phyloP scores from a whole-genome alignment of 371 early-diverging fungal genomes.

The Conidiobolus incongruus region DNA sequence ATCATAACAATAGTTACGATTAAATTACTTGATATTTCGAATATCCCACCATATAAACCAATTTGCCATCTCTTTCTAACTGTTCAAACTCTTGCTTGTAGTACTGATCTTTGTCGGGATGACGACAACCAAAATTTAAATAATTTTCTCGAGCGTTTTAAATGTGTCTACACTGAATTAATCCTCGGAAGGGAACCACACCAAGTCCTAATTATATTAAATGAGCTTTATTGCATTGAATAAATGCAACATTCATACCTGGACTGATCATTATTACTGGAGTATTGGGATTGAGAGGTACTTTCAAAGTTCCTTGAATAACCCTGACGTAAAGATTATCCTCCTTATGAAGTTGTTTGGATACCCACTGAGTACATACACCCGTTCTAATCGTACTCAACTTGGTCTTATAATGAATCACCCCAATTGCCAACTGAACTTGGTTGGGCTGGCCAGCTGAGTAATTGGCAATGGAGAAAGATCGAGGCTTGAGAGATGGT shows the following conservation, averaged over 20 bases:
- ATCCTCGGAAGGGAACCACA: slow-evolving; percentile 70
- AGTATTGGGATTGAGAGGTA: slow-evolving; percentile 20
- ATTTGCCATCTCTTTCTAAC: slow-evolving; percentile 16
- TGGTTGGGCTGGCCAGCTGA: slow-evolving; percentile 11
- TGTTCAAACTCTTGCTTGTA: slow-evolving; percentile 36
- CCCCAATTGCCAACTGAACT: slow-evolving; percentile 61
- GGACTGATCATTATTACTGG: slow-evolving; percentile 59
- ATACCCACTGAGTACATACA: slow-evolving; percentile 64
- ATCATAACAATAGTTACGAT: not conserved
- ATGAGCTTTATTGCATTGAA: not conserved
- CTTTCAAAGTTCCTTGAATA: slow-evolving; percentile 41
- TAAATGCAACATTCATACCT: slow-evolving; percentile 16
- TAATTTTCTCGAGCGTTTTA: slow-evolving; percentile 23
- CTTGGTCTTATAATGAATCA: slow-evolving; percentile 65
- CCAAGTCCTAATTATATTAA: slow-evolving; percentile 42
- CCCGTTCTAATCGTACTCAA: slow-evolving; percentile 45
- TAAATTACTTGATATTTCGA: slow-evolving; percentile 39
- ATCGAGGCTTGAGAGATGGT: slow-evolving; percentile 47
- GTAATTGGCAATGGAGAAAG: slow-evolving; percentile 41
- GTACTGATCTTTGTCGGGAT: slow-evolving; percentile 37
- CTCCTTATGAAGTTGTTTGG: slow-evolving; percentile 6
- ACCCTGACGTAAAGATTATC: slow-evolving; percentile 28
- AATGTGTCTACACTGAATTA: slow-evolving; percentile 39
- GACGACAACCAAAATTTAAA: slow-evolving; percentile 70
- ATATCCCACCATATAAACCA: slow-evolving; percentile 43